Base-by-base conservation (phyloP, 768 basidiomycete genomes). In the Hebeloma cylindrosporum region DNA sequence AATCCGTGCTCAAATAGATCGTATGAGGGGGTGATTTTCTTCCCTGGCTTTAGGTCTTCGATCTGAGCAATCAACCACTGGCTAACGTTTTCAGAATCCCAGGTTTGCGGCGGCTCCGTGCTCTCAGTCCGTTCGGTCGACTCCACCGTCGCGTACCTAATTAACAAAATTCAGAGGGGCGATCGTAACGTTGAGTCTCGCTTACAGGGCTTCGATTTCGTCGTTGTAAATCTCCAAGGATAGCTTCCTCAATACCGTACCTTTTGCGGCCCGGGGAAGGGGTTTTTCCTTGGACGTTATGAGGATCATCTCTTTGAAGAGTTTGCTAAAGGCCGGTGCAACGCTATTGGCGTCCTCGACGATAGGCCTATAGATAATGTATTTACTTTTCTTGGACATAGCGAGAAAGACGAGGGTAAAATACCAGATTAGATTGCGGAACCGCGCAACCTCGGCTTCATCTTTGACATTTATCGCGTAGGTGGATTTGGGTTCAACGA, bases 261-360 rank as follows among this genome's bases (percentile, higher is more conserved):
- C 74, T 53, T 80, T 81, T 1, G 64, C 68, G 2, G 72, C 60
- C n/a, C 71, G 70, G 9, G 68, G 56, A 42, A 80, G 62, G 0
- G 73, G 75, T 10, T 67, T 67, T 4, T 56, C 54, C 3, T 53
- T 50, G 1, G 45, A 37, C 0, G 74, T 63, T 7, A 78, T 63
- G 31, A 79, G 33, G 32, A 79, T 71, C 71, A 79, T 73, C 51
- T 80, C 73, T 43, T 74, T 74, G 57, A 76, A 77, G 9, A 77
- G 64, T 13, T 68, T 62, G 39, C 70, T 72, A 43, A 69, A 74
- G 1, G 61, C 42, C 0, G 77, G 75, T 7, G 68, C 65, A 18
- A 61, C 53, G 34, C 53, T 57, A 52, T 77, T 78, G 3, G 73
- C 74, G 20, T 73, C 67, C 30, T 74, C 72, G 5, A 74, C 60